Base-by-base conservation (phyloP, 176 grass and related monocot species). In the Chrysopogon serrulatus region DNA sequence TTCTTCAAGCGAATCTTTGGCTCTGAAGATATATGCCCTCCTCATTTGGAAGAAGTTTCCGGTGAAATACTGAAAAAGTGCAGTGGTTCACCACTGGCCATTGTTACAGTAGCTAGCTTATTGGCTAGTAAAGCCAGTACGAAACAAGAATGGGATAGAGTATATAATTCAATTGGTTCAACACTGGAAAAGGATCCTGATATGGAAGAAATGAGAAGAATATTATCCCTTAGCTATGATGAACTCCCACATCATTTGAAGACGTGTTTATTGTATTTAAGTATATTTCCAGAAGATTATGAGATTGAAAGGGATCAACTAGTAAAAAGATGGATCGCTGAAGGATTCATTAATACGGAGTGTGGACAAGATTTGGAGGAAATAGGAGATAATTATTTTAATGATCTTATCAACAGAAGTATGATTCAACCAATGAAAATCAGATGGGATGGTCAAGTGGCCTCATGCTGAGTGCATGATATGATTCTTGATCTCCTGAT, bases 401-500 rank as follows among this genome's bases (percentile, higher is more conserved):
- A 70, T 85, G 87, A 90, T 16, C 83, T 90, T 69, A 40, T 90
- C 21, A 86, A 76, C 18, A 86, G 77, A 65, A 76, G 69, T 66
- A 85, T 90, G 83, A 65, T 86, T 74, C 69, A 86, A 13, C 77
- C 83, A 31, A 43, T 90, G 44, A 62, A 47, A 45, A 41, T 86
- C 14, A 9, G 69, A 4, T 84, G 60, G 17, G 54, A 82, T 69
- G 83, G 83, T 49, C 76, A 24, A 70, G 79, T 69, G 14, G 10
- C 30, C 30, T 59, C 76, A 60, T 86, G 83, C 64, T 10, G 77
- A 77, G 64, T 90, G 15, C 87, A 90, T 60, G 82, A 81, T 82
- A 86, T 86, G 87, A 77, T 90, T 80, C 87, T 74, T 81, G 87
- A 90, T 74, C 77, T 90, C 83, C 78, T 86, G 35, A 31, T 13